These are phyloP conservation scores for Suillus fuscotomentosus DNA, from an alignment of 768 basidiomycete genomes.

Conservation along the genomic window DNA sequence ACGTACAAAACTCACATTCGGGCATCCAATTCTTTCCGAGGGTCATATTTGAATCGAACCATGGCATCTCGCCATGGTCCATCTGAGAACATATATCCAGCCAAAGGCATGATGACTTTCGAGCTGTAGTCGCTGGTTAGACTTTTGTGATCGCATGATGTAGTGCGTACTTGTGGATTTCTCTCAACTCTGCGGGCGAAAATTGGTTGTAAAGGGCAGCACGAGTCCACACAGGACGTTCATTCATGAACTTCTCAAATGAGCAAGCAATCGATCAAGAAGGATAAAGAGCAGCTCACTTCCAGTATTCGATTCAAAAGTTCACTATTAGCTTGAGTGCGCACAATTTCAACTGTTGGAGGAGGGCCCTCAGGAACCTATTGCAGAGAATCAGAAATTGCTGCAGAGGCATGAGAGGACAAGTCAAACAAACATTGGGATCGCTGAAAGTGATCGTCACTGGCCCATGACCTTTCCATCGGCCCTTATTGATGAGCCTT, in stretches of 20 bases:
- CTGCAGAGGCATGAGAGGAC: constrained; percentile 1
- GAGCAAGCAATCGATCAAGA: constrained; percentile 16
- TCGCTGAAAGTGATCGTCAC: constrained; percentile 69
- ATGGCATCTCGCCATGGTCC: constrained; percentile 94
- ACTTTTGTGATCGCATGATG: not conserved
- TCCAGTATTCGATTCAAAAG: constrained; percentile 55
- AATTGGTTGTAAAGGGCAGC: constrained; percentile 84
- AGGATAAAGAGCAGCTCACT: constrained; percentile 32
- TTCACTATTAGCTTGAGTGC: constrained; percentile 49
- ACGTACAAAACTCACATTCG: constrained; percentile 59
- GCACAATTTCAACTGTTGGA: constrained; percentile 57
- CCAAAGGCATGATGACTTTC: constrained; percentile 75
- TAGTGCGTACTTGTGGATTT: constrained; percentile 69
- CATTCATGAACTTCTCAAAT: constrained; percentile 58
- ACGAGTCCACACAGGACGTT: constrained; percentile 90
- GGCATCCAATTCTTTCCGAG: constrained; percentile 67
- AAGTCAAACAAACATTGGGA: constrained; percentile 37
- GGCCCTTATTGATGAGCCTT: constrained; percentile 78
- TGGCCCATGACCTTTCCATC: constrained; percentile 85
- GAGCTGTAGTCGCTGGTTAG: constrained; percentile 46
- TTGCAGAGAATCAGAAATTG: constrained; percentile 4
- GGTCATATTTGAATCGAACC: constrained; percentile 87
- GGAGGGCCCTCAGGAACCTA: constrained; percentile 71
- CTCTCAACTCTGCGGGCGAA: constrained; percentile 58
- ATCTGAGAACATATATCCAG: constrained; percentile 88